Conservation (phyloP, 352 stramenopile genomes). For the Globisporangium sylvaticum region DNA sequence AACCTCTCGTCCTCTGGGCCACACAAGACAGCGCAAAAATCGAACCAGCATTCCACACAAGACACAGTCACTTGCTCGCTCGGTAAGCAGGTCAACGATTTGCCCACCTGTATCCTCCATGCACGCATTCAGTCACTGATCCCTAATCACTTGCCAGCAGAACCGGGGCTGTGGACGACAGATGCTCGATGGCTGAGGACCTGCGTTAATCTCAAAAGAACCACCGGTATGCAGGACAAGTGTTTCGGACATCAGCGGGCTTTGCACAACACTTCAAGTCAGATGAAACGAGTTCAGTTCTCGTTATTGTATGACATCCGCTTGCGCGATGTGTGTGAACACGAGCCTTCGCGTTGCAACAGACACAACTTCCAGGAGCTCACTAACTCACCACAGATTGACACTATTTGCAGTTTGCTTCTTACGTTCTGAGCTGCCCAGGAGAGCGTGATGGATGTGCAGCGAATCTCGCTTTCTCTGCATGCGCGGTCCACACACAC, state of each 20-base stretch:
- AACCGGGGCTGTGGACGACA: not conserved
- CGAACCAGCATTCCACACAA: not conserved
- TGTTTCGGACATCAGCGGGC: not conserved
- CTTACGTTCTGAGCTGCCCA: not conserved
- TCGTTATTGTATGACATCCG: too few relatives aligned
- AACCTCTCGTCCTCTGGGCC: too few relatives aligned
- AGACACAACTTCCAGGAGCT: not conserved
- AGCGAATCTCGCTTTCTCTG: not conserved
- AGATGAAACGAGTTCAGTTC: too few relatives aligned
- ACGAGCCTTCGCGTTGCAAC: not conserved
- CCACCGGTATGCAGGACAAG: too few relatives aligned
- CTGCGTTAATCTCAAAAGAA: too few relatives aligned
- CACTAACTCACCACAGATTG: not conserved
- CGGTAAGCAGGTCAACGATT: not conserved
- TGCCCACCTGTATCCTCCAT: constrained; percentile 1
- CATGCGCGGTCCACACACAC: not conserved
- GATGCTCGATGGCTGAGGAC: not conserved
- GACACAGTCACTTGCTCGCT: not conserved
- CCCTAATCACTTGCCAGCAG: not conserved
- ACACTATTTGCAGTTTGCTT: too few relatives aligned
- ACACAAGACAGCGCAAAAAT: not conserved
- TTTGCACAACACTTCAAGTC: not conserved
- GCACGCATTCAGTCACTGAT: constrained; percentile 2
- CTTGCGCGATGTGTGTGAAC: not conserved
- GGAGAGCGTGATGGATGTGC: not conserved